Evolutionary conservation across 1,284 basidiomycete genomes (phyloP).

Genomic region (Ustilago shanxiensis): DNA sequence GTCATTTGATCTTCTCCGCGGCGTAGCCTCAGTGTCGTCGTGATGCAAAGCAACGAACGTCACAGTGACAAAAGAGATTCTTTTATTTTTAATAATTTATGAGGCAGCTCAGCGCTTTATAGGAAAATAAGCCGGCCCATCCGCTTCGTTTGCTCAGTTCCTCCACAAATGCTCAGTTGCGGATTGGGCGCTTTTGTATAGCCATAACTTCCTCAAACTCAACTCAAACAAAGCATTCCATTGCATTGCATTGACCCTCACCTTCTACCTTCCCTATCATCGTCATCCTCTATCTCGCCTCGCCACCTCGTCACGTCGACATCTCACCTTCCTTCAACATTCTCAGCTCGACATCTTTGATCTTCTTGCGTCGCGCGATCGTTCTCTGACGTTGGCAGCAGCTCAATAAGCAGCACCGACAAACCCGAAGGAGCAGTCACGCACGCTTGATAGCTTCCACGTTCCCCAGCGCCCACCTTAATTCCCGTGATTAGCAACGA

Average conservation of each 20-base stretch:
- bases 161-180: slow-evolving; percentile 6
- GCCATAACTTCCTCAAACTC: not conserved
- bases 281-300: not conserved
- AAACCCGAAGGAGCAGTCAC: not conserved
- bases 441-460: not conserved
- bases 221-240: no score
- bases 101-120: not conserved
- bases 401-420: not conserved
- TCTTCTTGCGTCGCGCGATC: not conserved
- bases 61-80: no score
- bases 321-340: not conserved
- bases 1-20: not conserved
- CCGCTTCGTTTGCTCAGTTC: not conserved
- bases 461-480: not conserved
- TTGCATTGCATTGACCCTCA: not conserved
- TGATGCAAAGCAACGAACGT: not conserved
- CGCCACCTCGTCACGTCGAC: not conserved
- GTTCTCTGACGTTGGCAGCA: not conserved
- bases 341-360: not conserved
- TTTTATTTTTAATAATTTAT: not conserved
- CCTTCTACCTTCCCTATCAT: not conserved
- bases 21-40: no score
- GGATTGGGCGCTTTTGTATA: slow-evolving; percentile 1
- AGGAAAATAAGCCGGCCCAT: not conserved
- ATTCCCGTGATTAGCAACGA: not conserved